Conservation (phyloP, 2,329 filamentous ascomycete genomes). For the Paecilomyces formosus region DNA sequence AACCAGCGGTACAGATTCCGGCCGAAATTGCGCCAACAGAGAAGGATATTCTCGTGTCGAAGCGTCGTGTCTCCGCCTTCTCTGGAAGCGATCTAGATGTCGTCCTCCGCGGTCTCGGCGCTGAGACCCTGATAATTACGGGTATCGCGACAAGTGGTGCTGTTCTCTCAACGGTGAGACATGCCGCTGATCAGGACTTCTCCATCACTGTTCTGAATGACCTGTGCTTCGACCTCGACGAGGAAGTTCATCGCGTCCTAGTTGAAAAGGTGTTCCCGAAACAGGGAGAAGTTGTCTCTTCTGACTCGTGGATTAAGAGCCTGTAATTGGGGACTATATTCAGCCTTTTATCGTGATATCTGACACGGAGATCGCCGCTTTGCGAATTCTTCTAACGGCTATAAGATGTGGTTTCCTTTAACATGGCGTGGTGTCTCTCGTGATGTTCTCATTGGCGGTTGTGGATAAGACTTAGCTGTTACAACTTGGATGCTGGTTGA, state of each 20-base stretch:
- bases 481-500: too few relatives aligned
- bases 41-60: constrained; percentile 24
- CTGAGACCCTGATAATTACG: constrained; percentile 22
- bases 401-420: too few relatives aligned
- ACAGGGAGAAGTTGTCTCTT: constrained; percentile 19
- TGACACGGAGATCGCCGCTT: too few relatives aligned
- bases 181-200: constrained; percentile 31
- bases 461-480: too few relatives aligned
- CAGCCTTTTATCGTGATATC: too few relatives aligned
- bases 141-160: constrained; percentile 29
- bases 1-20: constrained; percentile 13
- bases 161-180: constrained; percentile 29
- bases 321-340: background rate
- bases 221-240: constrained; percentile 26
- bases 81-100: constrained; percentile 27
- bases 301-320: constrained; percentile 19
- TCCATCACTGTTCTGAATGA: constrained; percentile 25
- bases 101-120: constrained; percentile 21
- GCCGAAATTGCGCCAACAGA: constrained; percentile 10
- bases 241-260: constrained; percentile 25
- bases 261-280: constrained; percentile 25
- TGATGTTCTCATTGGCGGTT: too few relatives aligned
- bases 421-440: too few relatives aligned
- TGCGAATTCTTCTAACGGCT: too few relatives aligned
- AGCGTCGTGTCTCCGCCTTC: constrained; percentile 30